Evolutionary conservation across 2,329 filamentous ascomycete genomes (phyloP).

Genomic region (Aspergillus uvarum): DNA sequence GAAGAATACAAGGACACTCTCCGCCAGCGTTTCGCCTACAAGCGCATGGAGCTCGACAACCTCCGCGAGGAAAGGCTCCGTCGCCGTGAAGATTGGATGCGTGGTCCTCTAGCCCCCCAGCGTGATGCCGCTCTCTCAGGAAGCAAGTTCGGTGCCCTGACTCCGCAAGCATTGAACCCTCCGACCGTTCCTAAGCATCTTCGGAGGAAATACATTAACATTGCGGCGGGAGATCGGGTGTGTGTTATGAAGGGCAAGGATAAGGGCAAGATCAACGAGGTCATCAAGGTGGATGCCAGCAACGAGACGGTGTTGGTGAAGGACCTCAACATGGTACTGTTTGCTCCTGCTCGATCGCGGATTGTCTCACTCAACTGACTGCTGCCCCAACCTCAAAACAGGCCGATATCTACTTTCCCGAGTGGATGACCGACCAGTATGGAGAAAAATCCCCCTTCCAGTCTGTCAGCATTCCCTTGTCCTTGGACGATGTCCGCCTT

Average conservation of each 20-base stretch:
- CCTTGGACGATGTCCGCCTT: conserved; percentile 73
- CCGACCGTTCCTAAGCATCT: conserved; percentile 43
- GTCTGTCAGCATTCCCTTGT: conserved; percentile 57
- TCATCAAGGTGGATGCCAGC: conserved; percentile 57
- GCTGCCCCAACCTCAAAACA: conserved; percentile 17
- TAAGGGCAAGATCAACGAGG: conserved; percentile 78
- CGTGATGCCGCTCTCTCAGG: conserved; percentile 64
- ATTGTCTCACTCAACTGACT: conserved; percentile 1
- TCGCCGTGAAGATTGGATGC: conserved; percentile 72
- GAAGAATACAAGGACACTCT: conserved; percentile 33
- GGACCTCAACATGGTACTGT: conserved; percentile 61
- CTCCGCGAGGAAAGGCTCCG: conserved; percentile 54
- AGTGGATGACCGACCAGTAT: conserved; percentile 39
- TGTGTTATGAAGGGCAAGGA: conserved; percentile 76
- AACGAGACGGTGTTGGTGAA: conserved; percentile 62
- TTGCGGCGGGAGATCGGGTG: conserved; percentile 73
- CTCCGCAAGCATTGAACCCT: conserved; percentile 34
- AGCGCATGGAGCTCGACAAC: conserved; percentile 36
- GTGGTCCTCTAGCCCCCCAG: conserved; percentile 76
- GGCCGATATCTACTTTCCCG: conserved; percentile 45
- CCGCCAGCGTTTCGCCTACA: conserved; percentile 31
- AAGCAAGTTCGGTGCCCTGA: conserved; percentile 60
- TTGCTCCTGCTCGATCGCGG: background rate
- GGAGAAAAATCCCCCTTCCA: conserved; percentile 44
- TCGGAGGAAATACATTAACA: conserved; percentile 55